Evolutionary conservation across 1,139 yeast species (phyloP).

Genomic region (Kazachstania sp.): DNA sequence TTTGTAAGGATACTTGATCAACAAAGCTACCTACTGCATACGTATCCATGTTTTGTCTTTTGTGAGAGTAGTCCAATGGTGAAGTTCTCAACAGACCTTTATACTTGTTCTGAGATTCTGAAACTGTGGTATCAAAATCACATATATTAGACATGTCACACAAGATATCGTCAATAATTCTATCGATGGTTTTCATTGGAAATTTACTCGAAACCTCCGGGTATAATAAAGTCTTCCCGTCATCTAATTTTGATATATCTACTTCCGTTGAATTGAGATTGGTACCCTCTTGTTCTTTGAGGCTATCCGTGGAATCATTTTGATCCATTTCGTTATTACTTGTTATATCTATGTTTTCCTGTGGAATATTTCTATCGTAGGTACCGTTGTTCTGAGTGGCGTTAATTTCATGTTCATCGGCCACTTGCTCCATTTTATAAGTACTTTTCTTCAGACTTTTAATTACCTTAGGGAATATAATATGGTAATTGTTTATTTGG

Average conservation of each 20-base stretch:
- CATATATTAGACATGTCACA: slow-evolving; percentile 22
- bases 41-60: slow-evolving; percentile 17
- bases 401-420: not conserved
- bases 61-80: slow-evolving; percentile 27
- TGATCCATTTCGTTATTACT: too few relatives aligned
- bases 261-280: not conserved
- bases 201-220: slow-evolving; percentile 25
- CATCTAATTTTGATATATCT: slow-evolving; percentile 10
- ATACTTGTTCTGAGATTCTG: too few relatives aligned
- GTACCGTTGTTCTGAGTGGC: not conserved
- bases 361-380: not conserved
- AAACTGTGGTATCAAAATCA: slow-evolving; percentile 5
- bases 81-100: slow-evolving; percentile 27
- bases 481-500: too few relatives aligned
- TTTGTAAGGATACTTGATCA: slow-evolving; percentile 26
- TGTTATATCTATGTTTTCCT: not conserved
- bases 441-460: too few relatives aligned
- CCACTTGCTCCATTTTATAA: not conserved
- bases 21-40: slow-evolving; percentile 22
- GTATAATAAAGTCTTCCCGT: slow-evolving; percentile 24
- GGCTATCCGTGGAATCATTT: not conserved
- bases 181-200: slow-evolving; percentile 53
- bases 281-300: too few relatives aligned
- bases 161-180: slow-evolving; percentile 56
- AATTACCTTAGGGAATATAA: too few relatives aligned